Conservation (phyloP, 2,329 filamentous ascomycete species). For the Trichoderma cornu-damae region DNA sequence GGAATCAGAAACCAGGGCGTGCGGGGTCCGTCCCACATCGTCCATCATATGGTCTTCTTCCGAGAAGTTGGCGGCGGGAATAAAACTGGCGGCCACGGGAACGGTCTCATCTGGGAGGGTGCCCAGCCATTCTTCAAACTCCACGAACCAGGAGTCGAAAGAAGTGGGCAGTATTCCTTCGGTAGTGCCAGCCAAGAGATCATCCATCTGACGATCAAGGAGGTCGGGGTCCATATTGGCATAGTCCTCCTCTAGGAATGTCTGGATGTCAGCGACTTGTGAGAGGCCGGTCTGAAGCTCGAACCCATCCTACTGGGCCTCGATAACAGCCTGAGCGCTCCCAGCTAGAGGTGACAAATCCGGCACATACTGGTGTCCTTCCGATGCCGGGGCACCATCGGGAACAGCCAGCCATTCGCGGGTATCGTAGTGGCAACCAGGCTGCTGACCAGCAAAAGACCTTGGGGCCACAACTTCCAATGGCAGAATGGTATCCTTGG, state of each 20-base stretch:
- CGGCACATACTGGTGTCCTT: not conserved
- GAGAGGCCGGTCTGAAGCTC: not conserved
- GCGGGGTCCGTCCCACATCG: not conserved
- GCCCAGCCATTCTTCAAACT: constrained; percentile 1
- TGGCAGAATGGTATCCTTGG: constrained; percentile 9
- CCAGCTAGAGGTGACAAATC: constrained; percentile 10
- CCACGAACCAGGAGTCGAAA: not conserved
- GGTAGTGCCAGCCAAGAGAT: not conserved
- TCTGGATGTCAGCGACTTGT: constrained; percentile 3
- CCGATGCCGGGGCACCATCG: not conserved
- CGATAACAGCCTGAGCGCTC: not conserved
- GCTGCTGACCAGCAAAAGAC: constrained; percentile 9
- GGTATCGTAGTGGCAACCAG: constrained; percentile 7
- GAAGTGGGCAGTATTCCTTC: not conserved
- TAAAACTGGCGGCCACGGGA: not conserved
- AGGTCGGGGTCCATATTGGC: constrained; percentile 13
- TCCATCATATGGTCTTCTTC: constrained; percentile 4
- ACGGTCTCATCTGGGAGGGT: no score
- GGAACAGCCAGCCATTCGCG: not conserved
- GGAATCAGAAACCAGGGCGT: not conserved
- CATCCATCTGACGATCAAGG: constrained; percentile 9
- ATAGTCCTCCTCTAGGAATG: not conserved
- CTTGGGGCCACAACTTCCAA: constrained; percentile 12
- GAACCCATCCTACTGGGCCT: constrained; percentile 17
- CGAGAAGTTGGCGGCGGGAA: not conserved